Percentiles rank a stretch among this genome's conserved stretches.
phyloP scores from a whole-genome alignment of 1,139 yeast genomes.

The Candida gigantensis region DNA sequence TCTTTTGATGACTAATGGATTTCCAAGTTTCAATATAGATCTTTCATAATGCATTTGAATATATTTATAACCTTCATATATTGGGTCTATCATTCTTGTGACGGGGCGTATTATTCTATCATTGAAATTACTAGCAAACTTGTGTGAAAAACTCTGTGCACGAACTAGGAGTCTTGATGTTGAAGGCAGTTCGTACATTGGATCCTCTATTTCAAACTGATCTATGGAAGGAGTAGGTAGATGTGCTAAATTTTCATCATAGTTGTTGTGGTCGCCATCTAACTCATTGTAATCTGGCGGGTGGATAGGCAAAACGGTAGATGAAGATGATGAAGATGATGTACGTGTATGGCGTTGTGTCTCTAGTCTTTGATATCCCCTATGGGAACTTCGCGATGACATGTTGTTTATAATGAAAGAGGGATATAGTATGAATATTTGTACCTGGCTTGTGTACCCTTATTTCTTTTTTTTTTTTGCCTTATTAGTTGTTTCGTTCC shows the following conservation, averaged over 20 bases:
- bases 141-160: too few species aligned
- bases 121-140: slow-evolving; percentile 41
- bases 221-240: slow-evolving; percentile 34
- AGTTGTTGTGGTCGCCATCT: too few species aligned
- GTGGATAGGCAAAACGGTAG: slow-evolving; percentile 9
- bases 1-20: slow-evolving; percentile 82
- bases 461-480: too few species aligned
- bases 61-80: slow-evolving; percentile 57
- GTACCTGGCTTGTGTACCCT: too few species aligned
- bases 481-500: too few species aligned
- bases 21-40: slow-evolving; percentile 66
- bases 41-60: slow-evolving; percentile 53
- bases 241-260: too few species aligned
- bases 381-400: slow-evolving; percentile 5
- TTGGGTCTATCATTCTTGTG: slow-evolving; percentile 62
- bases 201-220: slow-evolving; percentile 47
- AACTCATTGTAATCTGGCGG: slow-evolving; percentile 37
- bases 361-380: slow-evolving; percentile 6
- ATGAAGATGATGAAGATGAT: slow-evolving; percentile 19
- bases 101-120: slow-evolving; percentile 54
- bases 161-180: slow-evolving; percentile 24
- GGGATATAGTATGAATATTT: too few species aligned
- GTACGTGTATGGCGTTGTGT: too few species aligned
- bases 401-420: too few species aligned
- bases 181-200: slow-evolving; percentile 15